Conservation (phyloP, 2,329 filamentous ascomycete genomes). For the Torrubiellomyces zombiae region DNA sequence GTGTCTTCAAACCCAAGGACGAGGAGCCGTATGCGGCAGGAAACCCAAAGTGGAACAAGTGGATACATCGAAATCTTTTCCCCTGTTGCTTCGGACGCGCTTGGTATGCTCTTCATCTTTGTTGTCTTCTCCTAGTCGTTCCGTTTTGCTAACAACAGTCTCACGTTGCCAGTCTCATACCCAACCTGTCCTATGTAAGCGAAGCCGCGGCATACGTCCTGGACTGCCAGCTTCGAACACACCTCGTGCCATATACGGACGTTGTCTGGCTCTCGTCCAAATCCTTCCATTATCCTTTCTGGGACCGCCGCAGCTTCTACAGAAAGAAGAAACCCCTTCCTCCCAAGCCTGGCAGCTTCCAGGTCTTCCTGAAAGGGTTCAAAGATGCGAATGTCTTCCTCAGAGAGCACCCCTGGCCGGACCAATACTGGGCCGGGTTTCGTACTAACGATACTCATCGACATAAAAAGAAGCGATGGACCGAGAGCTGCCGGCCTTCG, state of each 20-base stretch:
- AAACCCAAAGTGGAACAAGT: slow-evolving; percentile 99
- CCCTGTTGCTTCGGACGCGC: slow-evolving; percentile 93
- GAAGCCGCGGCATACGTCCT: slow-evolving; percentile 94
- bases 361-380: slow-evolving; percentile 92
- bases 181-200: slow-evolving; percentile 93
- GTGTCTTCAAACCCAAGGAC: slow-evolving; percentile 97
- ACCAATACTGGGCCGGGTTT: slow-evolving; percentile 61
- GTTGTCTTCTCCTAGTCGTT: neutral
- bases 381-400: slow-evolving; percentile 95
- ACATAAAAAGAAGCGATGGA: slow-evolving; percentile 58
- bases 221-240: slow-evolving; percentile 74
- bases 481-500: slow-evolving; percentile 60
- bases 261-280: slow-evolving; percentile 90
- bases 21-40: slow-evolving; percentile 94
- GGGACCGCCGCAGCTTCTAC: slow-evolving; percentile 79
- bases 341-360: slow-evolving; percentile 85
- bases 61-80: slow-evolving; percentile 95
- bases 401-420: slow-evolving; percentile 91
- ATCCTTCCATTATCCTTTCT: slow-evolving; percentile 96
- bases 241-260: slow-evolving; percentile 91
- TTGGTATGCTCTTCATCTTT: slow-evolving; percentile 36
- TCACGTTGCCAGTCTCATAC: slow-evolving; percentile 54
- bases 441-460: slow-evolving; percentile 49
- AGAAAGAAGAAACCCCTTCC: slow-evolving; percentile 76
- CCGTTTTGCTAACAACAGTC: neutral